Conservation (phyloP, 2,329 filamentous ascomycete genomes). For the Verticillium zaregamsianum region DNA sequence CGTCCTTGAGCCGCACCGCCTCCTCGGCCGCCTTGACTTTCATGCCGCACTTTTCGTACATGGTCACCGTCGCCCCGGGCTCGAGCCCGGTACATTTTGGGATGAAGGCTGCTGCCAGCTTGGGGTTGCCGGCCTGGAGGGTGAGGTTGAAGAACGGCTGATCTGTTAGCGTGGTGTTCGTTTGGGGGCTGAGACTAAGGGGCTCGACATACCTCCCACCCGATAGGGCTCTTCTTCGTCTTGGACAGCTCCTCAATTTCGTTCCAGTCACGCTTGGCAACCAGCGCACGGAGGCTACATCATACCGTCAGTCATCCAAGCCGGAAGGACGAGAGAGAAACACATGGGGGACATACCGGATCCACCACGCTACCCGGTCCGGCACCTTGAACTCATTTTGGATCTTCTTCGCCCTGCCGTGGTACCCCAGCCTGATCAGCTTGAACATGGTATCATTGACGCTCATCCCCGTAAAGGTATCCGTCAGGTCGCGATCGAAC, state of each 20-base stretch:
- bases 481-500: slow-evolving; percentile 78
- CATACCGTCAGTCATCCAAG: neutral
- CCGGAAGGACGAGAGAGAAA: neutral
- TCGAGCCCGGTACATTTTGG: slow-evolving; percentile 77
- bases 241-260: slow-evolving; percentile 84
- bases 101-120: slow-evolving; percentile 78
- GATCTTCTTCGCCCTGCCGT: slow-evolving; percentile 80
- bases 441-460: slow-evolving; percentile 92
- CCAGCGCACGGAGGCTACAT: slow-evolving; percentile 74
- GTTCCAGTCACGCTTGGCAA: slow-evolving; percentile 85
- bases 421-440: slow-evolving; percentile 75
- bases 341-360: slow-evolving; percentile 42
- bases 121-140: slow-evolving; percentile 82
- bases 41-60: slow-evolving; percentile 97
- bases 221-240: slow-evolving; percentile 82
- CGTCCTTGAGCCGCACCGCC: slow-evolving; percentile 76
- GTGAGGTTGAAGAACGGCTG: slow-evolving; percentile 90
- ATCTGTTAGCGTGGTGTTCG: neutral
- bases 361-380: slow-evolving; percentile 89
- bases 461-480: slow-evolving; percentile 74
- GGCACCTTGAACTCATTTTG: slow-evolving; percentile 90
- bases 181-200: neutral
- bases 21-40: slow-evolving; percentile 86
- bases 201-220: slow-evolving; percentile 73
- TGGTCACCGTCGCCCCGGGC: slow-evolving; percentile 68